A percentile compares a stretch with the other conserved stretches of the same genome.
phyloP scores from a whole-genome alignment of 495 filamentous ascomycete species.

The Letharia columbiana region DNA sequence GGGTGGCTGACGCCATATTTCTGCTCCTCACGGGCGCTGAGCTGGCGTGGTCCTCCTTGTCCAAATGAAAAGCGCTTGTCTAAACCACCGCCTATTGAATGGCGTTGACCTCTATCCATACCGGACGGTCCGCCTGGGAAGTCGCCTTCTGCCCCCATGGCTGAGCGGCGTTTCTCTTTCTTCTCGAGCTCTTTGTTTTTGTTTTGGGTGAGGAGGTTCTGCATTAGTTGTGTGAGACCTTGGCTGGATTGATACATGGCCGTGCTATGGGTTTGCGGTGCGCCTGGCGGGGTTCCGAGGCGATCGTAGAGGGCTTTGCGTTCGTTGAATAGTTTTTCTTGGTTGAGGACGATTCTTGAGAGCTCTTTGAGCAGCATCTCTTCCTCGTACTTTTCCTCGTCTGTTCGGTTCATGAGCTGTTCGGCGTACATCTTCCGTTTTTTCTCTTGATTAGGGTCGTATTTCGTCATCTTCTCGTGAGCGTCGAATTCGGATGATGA shows the following conservation, averaged over 20 bases:
- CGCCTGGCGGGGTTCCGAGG: constrained; percentile 67
- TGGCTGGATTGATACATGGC: constrained; percentile 66
- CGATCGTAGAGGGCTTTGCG: constrained; percentile 83
- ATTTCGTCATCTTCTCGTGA: constrained; percentile 77
- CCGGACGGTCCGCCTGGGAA: constrained; percentile 32
- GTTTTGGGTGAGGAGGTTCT: constrained; percentile 53
- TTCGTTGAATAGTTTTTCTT: constrained; percentile 74
- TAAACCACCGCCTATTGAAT: constrained; percentile 25
- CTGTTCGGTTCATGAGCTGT: constrained; percentile 65
- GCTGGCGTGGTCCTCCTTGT: constrained; percentile 21
- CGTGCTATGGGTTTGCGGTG: constrained; percentile 47
- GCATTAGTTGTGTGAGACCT: constrained; percentile 68
- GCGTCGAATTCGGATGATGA: constrained; percentile 66
- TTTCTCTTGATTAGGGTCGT: constrained; percentile 67
- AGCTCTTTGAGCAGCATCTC: constrained; percentile 80
- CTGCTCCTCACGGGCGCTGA: constrained; percentile 46
- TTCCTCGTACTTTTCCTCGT: constrained; percentile 84
- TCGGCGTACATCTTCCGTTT: constrained; percentile 77
- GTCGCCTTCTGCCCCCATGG: constrained; percentile 40
- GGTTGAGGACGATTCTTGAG: constrained; percentile 74
- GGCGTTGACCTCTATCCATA: constrained; percentile 37
- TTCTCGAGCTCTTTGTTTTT: constrained; percentile 55
- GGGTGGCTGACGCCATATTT: constrained; percentile 79
- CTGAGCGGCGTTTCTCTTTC: constrained; percentile 67
- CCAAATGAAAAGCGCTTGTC: constrained; percentile 36